These are phyloP conservation scores for Skeletonema grethae DNA, from an alignment of 108 stramenopile species.

Conservation along the genomic window DNA sequence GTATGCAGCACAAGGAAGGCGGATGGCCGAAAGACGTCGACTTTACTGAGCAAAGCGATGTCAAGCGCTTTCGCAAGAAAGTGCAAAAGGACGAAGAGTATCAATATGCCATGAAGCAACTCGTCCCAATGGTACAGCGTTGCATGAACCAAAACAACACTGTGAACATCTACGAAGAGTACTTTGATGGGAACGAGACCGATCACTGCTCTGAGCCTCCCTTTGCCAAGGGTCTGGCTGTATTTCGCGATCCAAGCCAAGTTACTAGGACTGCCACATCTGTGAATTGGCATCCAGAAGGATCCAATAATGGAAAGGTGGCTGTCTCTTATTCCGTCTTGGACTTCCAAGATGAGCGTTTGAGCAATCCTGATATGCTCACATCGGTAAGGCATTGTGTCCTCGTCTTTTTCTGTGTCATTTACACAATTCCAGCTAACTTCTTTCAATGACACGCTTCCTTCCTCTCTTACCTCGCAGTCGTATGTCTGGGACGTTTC, in stretches of 20 bases:
- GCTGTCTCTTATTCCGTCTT: conserved; percentile 86
- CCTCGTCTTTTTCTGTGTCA: neutral
- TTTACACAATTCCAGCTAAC: no score
- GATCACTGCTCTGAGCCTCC: conserved; percentile 86
- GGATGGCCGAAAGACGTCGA: conserved; percentile 95
- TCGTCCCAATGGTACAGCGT: conserved; percentile 74
- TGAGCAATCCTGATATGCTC: conserved; percentile 49
- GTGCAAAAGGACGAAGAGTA: conserved; percentile 90
- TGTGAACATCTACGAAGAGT: conserved; percentile 88
- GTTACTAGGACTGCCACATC: conserved; percentile 79
- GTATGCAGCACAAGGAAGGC: conserved; percentile 85
- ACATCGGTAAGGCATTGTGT: conserved; percentile 46
- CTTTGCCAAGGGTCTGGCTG: conserved; percentile 87
- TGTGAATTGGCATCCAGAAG: conserved; percentile 93
- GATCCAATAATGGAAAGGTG: conserved; percentile 61
- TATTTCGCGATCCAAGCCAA: conserved; percentile 84
- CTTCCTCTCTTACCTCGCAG: conserved; percentile 16
- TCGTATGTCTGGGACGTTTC: conserved; percentile 89
- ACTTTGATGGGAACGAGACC: conserved; percentile 57
- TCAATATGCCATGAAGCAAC: conserved; percentile 67
- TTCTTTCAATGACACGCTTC: no score
- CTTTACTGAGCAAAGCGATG: conserved; percentile 79
- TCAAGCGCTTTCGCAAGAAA: conserved; percentile 78
- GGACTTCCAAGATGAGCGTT: conserved; percentile 82
- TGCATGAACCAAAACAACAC: conserved; percentile 92